Evolutionary conservation across 1,139 yeast genomes (phyloP).

Genomic region (Candida tropicalis): DNA sequence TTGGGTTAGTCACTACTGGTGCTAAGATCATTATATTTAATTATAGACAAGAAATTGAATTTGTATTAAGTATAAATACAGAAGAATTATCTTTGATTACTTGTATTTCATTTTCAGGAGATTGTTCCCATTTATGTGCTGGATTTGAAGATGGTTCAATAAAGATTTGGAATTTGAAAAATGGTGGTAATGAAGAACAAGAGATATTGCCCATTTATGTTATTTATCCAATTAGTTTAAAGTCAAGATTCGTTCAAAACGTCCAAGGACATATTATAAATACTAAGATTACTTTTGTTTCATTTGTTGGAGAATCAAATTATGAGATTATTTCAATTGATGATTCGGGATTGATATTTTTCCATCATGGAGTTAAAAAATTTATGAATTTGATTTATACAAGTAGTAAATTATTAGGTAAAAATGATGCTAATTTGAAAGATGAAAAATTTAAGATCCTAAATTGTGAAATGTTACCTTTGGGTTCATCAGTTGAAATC

Average conservation of each 20-base stretch:
- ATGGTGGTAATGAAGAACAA: slow-evolving; percentile 4
- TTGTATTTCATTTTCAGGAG: slow-evolving; percentile 43
- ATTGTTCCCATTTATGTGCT: slow-evolving; percentile 34
- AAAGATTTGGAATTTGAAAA: slow-evolving; percentile 32
- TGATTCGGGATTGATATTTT: slow-evolving; percentile 57
- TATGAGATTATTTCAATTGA: slow-evolving; percentile 64
- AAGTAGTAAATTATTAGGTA: slow-evolving; percentile 58
- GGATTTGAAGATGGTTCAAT: slow-evolving; percentile 37
- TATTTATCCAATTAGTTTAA: slow-evolving; percentile 31
- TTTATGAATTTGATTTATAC: slow-evolving; percentile 52
- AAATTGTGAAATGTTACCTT: slow-evolving; percentile 50
- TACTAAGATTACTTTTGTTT: slow-evolving; percentile 48
- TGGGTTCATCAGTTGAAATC: slow-evolving; percentile 52
- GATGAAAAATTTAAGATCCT: slow-evolving; percentile 20
- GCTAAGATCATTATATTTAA: slow-evolving; percentile 66
- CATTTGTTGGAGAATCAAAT: slow-evolving; percentile 59
- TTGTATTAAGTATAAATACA: slow-evolving; percentile 27
- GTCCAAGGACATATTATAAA: slow-evolving; percentile 56
- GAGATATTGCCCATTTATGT: slow-evolving; percentile 23
- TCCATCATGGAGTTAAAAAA: slow-evolving; percentile 61
- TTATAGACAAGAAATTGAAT: slow-evolving; percentile 57
- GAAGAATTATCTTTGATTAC: slow-evolving; percentile 30
- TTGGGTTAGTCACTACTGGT: slow-evolving; percentile 64
- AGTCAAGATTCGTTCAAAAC: slow-evolving; percentile 29
- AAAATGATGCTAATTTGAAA: slow-evolving; percentile 33